Evolutionary conservation across 345 rosid species (phyloP).

Genomic region (Chamaenerion angustifolium): DNA sequence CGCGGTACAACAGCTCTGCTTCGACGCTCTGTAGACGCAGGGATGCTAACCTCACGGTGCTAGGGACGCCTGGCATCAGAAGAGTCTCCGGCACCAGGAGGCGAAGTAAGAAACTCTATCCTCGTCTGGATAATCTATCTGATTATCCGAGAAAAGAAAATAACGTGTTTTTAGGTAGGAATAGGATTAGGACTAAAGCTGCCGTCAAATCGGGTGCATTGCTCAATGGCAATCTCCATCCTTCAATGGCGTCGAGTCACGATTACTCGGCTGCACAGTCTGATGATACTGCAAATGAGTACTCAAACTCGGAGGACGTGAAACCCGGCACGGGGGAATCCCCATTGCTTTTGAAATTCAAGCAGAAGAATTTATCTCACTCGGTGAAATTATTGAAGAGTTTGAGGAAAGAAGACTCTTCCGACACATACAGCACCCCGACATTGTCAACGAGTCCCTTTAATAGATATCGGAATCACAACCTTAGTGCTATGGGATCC

Average conservation of each 20-base stretch:
- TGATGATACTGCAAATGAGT: constrained; percentile 62
- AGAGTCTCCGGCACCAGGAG: constrained; percentile 32
- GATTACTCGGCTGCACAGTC: constrained; percentile 40
- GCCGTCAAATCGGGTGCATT: constrained; percentile 15
- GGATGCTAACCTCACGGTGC: constrained; percentile 40
- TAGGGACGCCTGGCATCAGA: constrained; percentile 23
- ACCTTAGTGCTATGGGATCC: constrained; percentile 66
- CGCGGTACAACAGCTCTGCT: constrained; percentile 40
- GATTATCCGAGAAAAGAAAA: constrained; percentile 32
- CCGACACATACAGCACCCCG: constrained; percentile 74
- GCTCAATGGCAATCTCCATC: constrained; percentile 26
- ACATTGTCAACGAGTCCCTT: constrained; percentile 79
- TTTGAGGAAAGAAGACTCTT: constrained; percentile 52
- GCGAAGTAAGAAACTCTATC: constrained; percentile 32
- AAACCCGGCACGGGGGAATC: constrained; percentile 41
- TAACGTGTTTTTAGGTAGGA: neutral
- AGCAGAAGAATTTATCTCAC: constrained; percentile 49
- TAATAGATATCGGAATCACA: constrained; percentile 36
- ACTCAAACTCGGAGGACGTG: constrained; percentile 42
- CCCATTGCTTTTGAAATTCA: constrained; percentile 50
- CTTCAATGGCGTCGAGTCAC: constrained; percentile 30
- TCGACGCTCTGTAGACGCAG: constrained; percentile 42
- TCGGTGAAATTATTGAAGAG: constrained; percentile 43
- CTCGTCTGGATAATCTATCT: constrained; percentile 32
- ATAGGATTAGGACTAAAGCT: neutral